Evolutionary conservation across 495 filamentous ascomycete species (phyloP).

Genomic region (Penicillium herquei): DNA sequence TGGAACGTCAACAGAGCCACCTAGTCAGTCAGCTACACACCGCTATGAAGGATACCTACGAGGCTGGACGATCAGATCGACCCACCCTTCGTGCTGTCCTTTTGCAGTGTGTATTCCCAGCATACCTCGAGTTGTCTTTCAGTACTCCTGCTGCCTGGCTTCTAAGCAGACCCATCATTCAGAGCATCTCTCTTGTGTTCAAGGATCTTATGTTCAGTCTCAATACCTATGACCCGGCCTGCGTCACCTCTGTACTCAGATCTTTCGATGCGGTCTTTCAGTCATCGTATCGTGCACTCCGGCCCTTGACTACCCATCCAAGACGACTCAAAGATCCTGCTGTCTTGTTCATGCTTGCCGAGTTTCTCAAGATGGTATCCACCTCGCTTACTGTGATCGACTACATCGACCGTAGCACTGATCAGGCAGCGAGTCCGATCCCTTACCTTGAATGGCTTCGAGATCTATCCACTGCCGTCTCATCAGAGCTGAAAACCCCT

Average conservation of each 20-base stretch:
- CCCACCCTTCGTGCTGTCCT: slow-evolving; percentile 58
- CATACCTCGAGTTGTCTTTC: slow-evolving; percentile 57
- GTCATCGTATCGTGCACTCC: slow-evolving; percentile 38
- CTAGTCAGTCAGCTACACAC: slow-evolving; percentile 57
- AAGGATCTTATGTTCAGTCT: slow-evolving; percentile 48
- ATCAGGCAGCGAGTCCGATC: slow-evolving; percentile 17
- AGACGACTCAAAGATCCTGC: slow-evolving; percentile 38
- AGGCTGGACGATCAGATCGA: slow-evolving; percentile 38
- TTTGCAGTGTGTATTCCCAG: slow-evolving; percentile 60
- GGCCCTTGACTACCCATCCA: slow-evolving; percentile 26
- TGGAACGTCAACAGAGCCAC: slow-evolving; percentile 59
- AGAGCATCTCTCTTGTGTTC: slow-evolving; percentile 46
- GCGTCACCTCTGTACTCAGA: slow-evolving; percentile 40
- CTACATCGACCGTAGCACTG: slow-evolving; percentile 46
- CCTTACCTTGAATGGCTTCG: slow-evolving; percentile 32
- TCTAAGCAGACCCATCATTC: slow-evolving; percentile 54
- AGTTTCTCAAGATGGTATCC: slow-evolving; percentile 46
- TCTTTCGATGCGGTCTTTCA: slow-evolving; percentile 47
- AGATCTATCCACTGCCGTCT: slow-evolving; percentile 28
- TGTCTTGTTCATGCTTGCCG: slow-evolving; percentile 37
- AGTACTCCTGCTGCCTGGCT: slow-evolving; percentile 55
- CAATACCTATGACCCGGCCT: slow-evolving; percentile 42
- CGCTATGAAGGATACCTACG: slow-evolving; percentile 53
- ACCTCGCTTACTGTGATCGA: slow-evolving; percentile 50
- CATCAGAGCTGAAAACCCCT: slow-evolving; percentile 11